These are phyloP conservation scores for Cercophora sp. DNA, from an alignment of 495 filamentous ascomycete genomes.

Conservation along the genomic window DNA sequence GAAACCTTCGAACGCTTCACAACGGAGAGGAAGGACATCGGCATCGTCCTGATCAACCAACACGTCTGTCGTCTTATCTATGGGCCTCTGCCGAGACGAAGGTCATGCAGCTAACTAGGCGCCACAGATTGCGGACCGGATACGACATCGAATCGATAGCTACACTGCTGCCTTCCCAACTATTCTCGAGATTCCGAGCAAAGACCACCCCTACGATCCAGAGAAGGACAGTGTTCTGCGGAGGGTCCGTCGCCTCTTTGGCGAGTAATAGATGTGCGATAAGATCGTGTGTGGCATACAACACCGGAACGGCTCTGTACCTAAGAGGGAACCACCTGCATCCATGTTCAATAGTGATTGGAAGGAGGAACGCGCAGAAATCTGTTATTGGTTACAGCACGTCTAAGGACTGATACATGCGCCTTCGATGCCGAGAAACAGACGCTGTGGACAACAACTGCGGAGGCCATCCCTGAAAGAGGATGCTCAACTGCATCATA, in stretches of 20 bases:
- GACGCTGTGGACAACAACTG: constrained; percentile 4
- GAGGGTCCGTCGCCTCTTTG: constrained; percentile 85
- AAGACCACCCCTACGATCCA: constrained; percentile 98
- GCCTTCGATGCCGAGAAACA: constrained; percentile 16
- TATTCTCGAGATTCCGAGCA: constrained; percentile 92
- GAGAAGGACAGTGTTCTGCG: constrained; percentile 98
- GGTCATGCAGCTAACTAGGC: neutral
- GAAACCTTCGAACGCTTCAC: constrained; percentile 88
- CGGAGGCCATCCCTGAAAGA: neutral
- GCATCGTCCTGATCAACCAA: constrained; percentile 94
- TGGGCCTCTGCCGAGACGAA: too few species aligned
- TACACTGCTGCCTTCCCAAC: constrained; percentile 73
- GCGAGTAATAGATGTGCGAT: too few species aligned
- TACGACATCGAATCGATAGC: constrained; percentile 73
- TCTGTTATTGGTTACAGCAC: constrained; percentile 3
- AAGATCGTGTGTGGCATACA: too few species aligned
- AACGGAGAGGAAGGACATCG: constrained; percentile 87
- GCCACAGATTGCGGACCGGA: constrained; percentile 81
- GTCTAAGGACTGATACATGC: constrained; percentile 13
- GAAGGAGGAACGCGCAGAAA: too few species aligned
- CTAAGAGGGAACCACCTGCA: too few species aligned
- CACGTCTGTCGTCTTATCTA: constrained; percentile 59
- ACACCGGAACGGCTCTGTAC: too few species aligned
- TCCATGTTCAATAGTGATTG: too few species aligned
- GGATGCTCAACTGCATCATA: constrained; percentile 4